A percentile compares a stretch with the other conserved stretches of the same genome.
Conservation (phyloP, 2,329 filamentous ascomycete genomes). For the Metarhizium robertsii region DNA sequence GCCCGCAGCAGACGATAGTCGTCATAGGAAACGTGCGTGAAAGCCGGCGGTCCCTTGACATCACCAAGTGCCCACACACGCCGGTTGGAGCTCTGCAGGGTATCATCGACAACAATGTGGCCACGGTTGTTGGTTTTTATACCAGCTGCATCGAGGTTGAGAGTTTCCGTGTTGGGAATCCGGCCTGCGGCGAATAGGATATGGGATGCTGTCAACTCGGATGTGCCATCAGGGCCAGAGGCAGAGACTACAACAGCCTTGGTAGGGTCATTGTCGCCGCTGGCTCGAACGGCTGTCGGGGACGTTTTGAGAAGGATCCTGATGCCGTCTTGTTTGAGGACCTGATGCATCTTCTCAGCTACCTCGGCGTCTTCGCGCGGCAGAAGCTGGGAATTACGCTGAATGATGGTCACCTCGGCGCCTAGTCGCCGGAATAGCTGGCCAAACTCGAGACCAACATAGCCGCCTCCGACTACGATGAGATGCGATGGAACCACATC, state of each 20-base stretch:
- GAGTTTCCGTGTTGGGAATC: slow-evolving; percentile 36
- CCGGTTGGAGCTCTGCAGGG: slow-evolving; percentile 31
- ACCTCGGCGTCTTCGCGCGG: slow-evolving; percentile 39
- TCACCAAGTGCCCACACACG: slow-evolving; percentile 41
- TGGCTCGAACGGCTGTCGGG: slow-evolving; percentile 17
- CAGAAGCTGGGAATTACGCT: slow-evolving; percentile 32
- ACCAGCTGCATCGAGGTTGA: slow-evolving; percentile 31
- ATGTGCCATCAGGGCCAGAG: neutral
- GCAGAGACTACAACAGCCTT: slow-evolving; percentile 13
- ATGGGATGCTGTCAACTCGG: slow-evolving; percentile 30
- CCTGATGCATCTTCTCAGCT: slow-evolving; percentile 28
- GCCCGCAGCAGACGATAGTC: slow-evolving; percentile 41
- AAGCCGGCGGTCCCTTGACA: slow-evolving; percentile 40
- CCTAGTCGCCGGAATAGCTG: slow-evolving; percentile 42
- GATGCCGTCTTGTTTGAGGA: slow-evolving; percentile 37
- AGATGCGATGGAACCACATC: slow-evolving; percentile 35
- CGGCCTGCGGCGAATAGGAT: slow-evolving; percentile 41
- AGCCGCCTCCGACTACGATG: slow-evolving; percentile 42
- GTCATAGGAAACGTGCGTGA: slow-evolving; percentile 48
- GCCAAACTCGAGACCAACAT: slow-evolving; percentile 43
- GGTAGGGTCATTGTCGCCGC: slow-evolving; percentile 2
- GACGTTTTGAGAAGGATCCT: slow-evolving; percentile 28
- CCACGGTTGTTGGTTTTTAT: slow-evolving; percentile 30
- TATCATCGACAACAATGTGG: slow-evolving; percentile 31
- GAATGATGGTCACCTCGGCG: slow-evolving; percentile 37